Percentiles rank a stretch among this genome's conserved stretches.
phyloP scores from a whole-genome alignment of 345 rosid species.

The Camelina sativa region DNA sequence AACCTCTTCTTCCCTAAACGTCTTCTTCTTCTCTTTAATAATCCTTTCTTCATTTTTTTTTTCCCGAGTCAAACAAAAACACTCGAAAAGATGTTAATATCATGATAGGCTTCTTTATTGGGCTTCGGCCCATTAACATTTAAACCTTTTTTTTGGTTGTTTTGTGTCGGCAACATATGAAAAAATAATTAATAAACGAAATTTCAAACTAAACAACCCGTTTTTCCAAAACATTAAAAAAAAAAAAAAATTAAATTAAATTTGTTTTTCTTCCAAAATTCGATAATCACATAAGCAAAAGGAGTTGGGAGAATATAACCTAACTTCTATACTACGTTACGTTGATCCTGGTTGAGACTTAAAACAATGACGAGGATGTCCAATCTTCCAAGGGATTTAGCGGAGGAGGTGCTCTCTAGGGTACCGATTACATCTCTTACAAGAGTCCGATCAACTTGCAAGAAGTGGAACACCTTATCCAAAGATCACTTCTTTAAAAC shows the following conservation, averaged over 20 bases:
- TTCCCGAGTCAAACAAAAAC: neutral
- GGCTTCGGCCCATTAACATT: constrained; percentile 28
- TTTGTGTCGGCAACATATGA: too few species aligned
- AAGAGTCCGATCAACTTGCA: neutral
- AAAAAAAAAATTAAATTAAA: too few species aligned
- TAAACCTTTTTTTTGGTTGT: too few species aligned
- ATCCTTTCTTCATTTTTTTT: constrained; percentile 26
- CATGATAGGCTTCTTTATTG: constrained; percentile 9
- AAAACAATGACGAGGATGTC: neutral
- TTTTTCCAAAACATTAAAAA: too few species aligned
- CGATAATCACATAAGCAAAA: neutral
- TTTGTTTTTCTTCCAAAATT: too few species aligned
- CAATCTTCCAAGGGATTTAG: neutral
- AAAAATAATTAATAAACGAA: too few species aligned
- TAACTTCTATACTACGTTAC: neutral
- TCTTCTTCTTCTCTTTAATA: constrained; percentile 12
- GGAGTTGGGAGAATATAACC: neutral
- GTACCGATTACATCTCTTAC: neutral
- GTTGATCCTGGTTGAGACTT: neutral
- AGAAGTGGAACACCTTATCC: neutral
- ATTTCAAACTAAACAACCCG: too few species aligned
- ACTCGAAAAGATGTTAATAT: neutral
- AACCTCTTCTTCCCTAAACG: constrained; percentile 27
- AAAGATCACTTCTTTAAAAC: neutral
- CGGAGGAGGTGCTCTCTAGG: neutral